Base-by-base conservation (phyloP, 352 stramenopile species). In the Pythium scleroteichum region DNA sequence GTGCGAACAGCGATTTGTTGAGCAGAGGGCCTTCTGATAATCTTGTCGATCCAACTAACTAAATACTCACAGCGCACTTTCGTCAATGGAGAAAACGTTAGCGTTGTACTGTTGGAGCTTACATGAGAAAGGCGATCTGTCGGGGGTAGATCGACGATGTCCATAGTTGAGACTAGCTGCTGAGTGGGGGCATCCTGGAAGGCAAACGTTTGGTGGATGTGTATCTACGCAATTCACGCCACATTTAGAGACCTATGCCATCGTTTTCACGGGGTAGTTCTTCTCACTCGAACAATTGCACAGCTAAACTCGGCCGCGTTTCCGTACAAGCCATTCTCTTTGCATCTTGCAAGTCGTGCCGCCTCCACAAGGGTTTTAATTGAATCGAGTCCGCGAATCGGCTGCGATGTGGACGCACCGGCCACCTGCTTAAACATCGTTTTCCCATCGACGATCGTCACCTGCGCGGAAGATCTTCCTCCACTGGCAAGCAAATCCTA, bases 1-100 rank as follows among this genome's bases (percentile, higher is more conserved):
- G 40, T 9, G 76, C 67, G 14, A 76, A 80, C 24, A 88, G 35
- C 16, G 81, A 71, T 47, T 86, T 87, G 57, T 85, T 87, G 2
- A 83, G 59, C 24, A 87, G 35, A n/a, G 78, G 73, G 5, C 73
- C 71, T 51, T 88, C 78, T 0, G 73, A 71, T 5, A 87, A 54
- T 23, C 78, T 72, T 32, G 81, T 66, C 3, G 60, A 58, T 13
- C 47, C 29, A 42, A 55, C 65, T 42, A 69, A 44, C 72, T 84
- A 17, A 7, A 17, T 9, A 29, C 40, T 52, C 26, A 62, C 47
- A n/a, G 13, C 14, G 4, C 22, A 68, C 14, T 53, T 7, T 5
- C 29, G 5, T 51, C 17, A 40, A 1, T 8, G n/a, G n/a, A n/a
- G n/a, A n/a, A n/a, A n/a, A n/a, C n/a, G n/a, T n/a, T n/a, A n/a